Base-by-base conservation (phyloP, 2,329 filamentous ascomycete genomes). In the Aureobasidium musti region DNA sequence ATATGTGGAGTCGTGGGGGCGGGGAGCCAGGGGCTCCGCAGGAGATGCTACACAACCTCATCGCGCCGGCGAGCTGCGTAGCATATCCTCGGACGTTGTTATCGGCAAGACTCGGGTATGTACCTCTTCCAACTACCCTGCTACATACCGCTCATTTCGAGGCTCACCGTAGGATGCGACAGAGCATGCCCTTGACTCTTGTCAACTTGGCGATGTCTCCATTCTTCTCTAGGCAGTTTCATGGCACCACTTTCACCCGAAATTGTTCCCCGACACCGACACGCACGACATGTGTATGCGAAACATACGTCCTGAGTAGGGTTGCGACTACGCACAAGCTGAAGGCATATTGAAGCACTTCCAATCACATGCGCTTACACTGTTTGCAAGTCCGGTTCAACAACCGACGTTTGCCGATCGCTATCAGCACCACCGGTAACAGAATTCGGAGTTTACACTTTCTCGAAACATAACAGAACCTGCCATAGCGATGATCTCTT, bases 1-100 rank as follows among this genome's bases (percentile, higher is more conserved):
- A 49, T 39, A 35, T 61, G 59, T 45, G 59, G 59, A 63, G 59
- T 39, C 59, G 59, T 63, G 59, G 59, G 33, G 59, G 8, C 45
- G 59, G 57, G 57, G 33, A 23, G 14, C 30, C 35, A 45, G 59
- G 59, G 59, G n/a, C 59, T 63, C 59, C 59, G 45, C 59, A 52
- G 45, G 39, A 28, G 45, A 50, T 63, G 45, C 30, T 41, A 47
- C n/a, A 17, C 56, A 13, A 61, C 57, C 57, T 61, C 57, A 61
- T 30, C 28, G n/a, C 41, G 57, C 57, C 28, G 21, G 39, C 7
- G 41, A 49, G 57, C 28, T 45, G 19, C n/a, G 41, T 37, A 33
- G 41, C 3, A 35, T n/a, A 33, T 45, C 30, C 26, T 45, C 54
- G 54, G 54, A 59, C 21, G 26, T 14, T 33, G 17, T 28, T 45